phyloP scores from a whole-genome alignment of 2,329 filamentous ascomycete genomes.

The Gliomastix tumulicola region DNA sequence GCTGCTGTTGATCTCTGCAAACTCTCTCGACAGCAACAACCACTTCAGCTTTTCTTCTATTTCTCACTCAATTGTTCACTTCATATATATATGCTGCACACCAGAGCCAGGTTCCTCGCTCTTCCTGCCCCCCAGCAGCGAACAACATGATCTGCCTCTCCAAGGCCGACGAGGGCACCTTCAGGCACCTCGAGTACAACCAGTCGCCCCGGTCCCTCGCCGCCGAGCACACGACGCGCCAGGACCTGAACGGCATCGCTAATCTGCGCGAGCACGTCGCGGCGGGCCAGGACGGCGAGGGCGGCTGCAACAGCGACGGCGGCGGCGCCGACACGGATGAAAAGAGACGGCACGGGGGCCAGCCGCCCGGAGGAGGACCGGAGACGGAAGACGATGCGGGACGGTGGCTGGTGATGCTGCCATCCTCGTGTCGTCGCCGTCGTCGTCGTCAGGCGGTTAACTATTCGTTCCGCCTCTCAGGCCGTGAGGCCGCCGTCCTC shows the following conservation, averaged over 20 bases:
- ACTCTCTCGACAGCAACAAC: no score
- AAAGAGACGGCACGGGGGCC: slow-evolving; percentile 13
- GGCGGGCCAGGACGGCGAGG: slow-evolving; percentile 22
- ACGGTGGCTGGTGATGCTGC: no score
- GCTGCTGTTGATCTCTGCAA: no score
- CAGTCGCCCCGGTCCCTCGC: slow-evolving; percentile 44
- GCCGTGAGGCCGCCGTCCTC: slow-evolving; percentile 8
- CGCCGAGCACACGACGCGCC: slow-evolving; percentile 40
- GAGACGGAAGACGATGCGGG: slow-evolving; percentile 18
- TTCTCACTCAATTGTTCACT: not conserved
- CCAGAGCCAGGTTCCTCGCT: no score
- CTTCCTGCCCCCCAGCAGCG: not conserved
- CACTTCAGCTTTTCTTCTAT: not conserved
- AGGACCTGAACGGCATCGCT: slow-evolving; percentile 48
- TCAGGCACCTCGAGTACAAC: slow-evolving; percentile 43
- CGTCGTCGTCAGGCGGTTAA: slow-evolving; percentile 20
- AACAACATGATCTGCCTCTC: slow-evolving; percentile 47
- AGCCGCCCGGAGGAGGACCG: slow-evolving; percentile 3
- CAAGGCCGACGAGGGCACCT: slow-evolving; percentile 41
- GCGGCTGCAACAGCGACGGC: slow-evolving; percentile 14
- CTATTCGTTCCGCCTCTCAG: slow-evolving; percentile 18
- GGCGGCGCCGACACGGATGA: slow-evolving; percentile 14
- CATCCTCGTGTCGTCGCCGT: no score
- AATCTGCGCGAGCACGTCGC: slow-evolving; percentile 39
- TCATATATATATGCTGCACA: no score